Evolutionary conservation across 768 basidiomycete genomes (phyloP), one percentile per base, ranked within the genome.

Genomic region (Serendipita vermifera): DNA sequence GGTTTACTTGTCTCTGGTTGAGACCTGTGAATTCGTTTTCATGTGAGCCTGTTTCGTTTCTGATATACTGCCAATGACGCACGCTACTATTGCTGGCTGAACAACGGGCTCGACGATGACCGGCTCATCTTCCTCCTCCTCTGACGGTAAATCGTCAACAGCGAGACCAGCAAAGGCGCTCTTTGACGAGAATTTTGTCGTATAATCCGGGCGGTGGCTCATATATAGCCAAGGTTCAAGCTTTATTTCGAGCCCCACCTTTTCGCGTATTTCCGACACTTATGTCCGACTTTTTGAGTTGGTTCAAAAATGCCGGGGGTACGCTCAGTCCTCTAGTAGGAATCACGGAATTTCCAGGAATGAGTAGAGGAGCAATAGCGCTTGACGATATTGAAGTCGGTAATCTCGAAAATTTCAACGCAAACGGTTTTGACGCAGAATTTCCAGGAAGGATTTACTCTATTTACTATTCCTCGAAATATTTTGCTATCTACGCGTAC

Each of bases 381-480:
- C 64, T 87, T 33, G 67, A 73, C 58, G 81, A 90, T 65, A 81
- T 94, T 56, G 76, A 80, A 56, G 88, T 89, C 61, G 17, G 75
- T 67, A 31, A 3, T 55, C 26, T 58, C 33, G 33, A 22, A 29
- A 56, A 5, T 58, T 13, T 26, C 31, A 31, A 27, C 15, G 5
- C 29, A 35, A 55, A 48, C 24, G 2, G 1, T 20, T 17, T 4
- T 3, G 33, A 41, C 31, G 6, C 20, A 15, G 17, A 14, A 27
- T 13, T 7, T 2, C 46, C 62, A 93, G 89, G 75, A 81, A 72
- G 84, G 80, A 43, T 75, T 84, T 55, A 76, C 77, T 0, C 69
- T 99, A 1, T 96, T 97, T 68, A 77, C 82, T 1, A 79, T 97
- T 15, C 96, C 94, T 1, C 79, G 87, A 14, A 64, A 73, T 14